A percentile compares a stretch with the other conserved stretches of the same genome.
Evolutionary conservation across 495 filamentous ascomycete genomes (phyloP).

Genomic region (Podospora didyma): DNA sequence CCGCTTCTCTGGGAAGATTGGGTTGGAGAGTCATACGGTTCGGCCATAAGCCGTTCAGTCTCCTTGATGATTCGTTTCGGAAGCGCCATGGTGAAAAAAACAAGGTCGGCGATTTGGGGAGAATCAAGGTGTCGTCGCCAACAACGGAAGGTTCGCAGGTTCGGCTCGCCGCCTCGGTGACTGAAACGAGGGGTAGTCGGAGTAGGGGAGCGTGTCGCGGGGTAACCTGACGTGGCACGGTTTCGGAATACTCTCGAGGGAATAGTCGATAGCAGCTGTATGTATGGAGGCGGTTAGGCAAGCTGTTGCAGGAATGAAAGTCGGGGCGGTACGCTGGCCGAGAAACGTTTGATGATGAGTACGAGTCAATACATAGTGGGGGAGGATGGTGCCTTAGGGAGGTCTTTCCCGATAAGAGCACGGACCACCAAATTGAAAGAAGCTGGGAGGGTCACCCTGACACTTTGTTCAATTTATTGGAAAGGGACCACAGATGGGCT

Average conservation of each 20-base stretch:
- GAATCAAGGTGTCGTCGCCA: neutral
- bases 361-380: neutral
- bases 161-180: too few relatives aligned
- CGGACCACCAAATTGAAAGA: conserved; percentile 1
- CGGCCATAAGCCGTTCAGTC: conserved; percentile 93
- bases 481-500: too few relatives aligned
- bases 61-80: conserved; percentile 98
- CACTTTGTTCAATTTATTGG: too few relatives aligned
- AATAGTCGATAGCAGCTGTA: too few relatives aligned
- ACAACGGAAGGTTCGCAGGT: too few relatives aligned
- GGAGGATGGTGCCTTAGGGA: neutral
- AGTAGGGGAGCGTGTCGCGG: too few relatives aligned
- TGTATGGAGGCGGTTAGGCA: too few relatives aligned
- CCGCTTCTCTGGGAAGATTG: neutral
- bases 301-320: too few relatives aligned
- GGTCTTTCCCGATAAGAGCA: conserved; percentile 14
- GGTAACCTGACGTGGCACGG: too few relatives aligned
- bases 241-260: too few relatives aligned
- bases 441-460: neutral
- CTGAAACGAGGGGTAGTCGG: too few relatives aligned
- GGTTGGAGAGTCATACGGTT: conserved; percentile 65
- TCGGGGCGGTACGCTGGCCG: too few relatives aligned
- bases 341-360: neutral
- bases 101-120: neutral
- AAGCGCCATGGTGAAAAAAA: conserved; percentile 56